A percentile compares a stretch with the other conserved stretches of the same genome.
These are phyloP conservation scores for Hemisphaericaspora xylofermentans DNA, from an alignment of 1,139 yeast species.

Conservation along the genomic window DNA sequence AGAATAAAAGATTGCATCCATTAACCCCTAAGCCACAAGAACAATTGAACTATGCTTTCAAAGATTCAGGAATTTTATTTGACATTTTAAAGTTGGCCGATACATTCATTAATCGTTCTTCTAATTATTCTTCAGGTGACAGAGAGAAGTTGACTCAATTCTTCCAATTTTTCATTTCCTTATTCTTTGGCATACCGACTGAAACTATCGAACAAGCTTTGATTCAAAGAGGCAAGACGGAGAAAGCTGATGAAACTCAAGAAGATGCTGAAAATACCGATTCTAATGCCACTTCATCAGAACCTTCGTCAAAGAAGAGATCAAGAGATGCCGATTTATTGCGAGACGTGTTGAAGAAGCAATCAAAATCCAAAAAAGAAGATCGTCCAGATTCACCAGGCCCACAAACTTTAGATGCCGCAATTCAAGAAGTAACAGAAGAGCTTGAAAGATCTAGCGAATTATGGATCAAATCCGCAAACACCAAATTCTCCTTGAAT, in stretches of 20 bases:
- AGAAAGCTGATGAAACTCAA: conserved; percentile 14
- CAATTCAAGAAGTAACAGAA: conserved; percentile 36
- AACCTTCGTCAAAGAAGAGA: conserved; percentile 44
- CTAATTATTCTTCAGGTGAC: conserved; percentile 78
- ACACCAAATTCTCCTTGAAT: conserved; percentile 31
- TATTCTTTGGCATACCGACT: conserved; percentile 60
- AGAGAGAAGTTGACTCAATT: conserved; percentile 75
- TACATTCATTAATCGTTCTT: conserved; percentile 66
- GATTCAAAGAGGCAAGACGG: conserved; percentile 20
- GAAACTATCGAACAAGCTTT: conserved; percentile 32
- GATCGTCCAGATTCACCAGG: conserved; percentile 37
- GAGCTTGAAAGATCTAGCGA: conserved; percentile 63
- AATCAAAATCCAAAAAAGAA: conserved; percentile 50
- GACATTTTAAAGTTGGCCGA: conserved; percentile 73
- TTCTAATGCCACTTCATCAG: conserved; percentile 9
- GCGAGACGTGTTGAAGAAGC: conserved; percentile 70
- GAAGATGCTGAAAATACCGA: conserved; percentile 15
- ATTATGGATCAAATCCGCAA: conserved; percentile 58
- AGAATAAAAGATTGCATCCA: conserved; percentile 73
- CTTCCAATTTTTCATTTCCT: conserved; percentile 64
- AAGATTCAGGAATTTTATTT: conserved; percentile 65
- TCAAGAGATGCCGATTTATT: conserved; percentile 65
- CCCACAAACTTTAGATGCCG: conserved; percentile 30
- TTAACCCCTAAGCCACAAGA: conserved; percentile 82
- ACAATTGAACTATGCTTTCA: conserved; percentile 68